Base-by-base conservation (phyloP, 495 filamentous ascomycete genomes). In the Xylaria intraflava region DNA sequence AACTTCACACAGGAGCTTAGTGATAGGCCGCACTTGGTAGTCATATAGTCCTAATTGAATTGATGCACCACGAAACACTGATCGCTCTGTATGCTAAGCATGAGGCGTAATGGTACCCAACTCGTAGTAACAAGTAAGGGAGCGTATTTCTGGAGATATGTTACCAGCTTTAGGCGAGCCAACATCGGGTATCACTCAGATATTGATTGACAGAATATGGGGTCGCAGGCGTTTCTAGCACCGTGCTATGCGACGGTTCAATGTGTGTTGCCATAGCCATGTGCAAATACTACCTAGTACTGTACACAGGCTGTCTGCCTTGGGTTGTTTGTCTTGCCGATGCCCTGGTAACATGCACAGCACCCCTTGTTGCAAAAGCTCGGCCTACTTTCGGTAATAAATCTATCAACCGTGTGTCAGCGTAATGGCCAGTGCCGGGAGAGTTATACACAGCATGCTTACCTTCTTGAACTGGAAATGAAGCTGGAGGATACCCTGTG, bases 381-480 rank as follows among this genome's bases (percentile, higher is more conserved):
- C 40, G 40, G 53, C 11, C 52, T 74, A 86, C 55, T 86, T 86
- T 45, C 83, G 74, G 63, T 86, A 86, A 55, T 83, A 86, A 43
- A 85, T 79, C 82, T 86, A 69, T 52, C 35, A 43, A 55, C 10
- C 35, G 44, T 51, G 38, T 57, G 68, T 82, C 55, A 82, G 74
- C 51, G 62, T 12, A 29, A 33, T 12, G 6, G 22, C 7, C 10
- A 23, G 47, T 9, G 33, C 5, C 2, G 44, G 3, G 41, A 43
- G n/a, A n/a, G 26, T 46, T 17, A 24, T 46, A 46, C 33, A 17
- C 23, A 19, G 24, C 19, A 48, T 41, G 31, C 69, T 41, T 63
- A 80, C 77, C 78, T 82, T 91, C 69, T 97, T 97, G 76, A 97
- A 95, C 67, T 96, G 90, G 69, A 99, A 98, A 69, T 97, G 93